Conservation (phyloP, 768 basidiomycete species). For the Cystoderma amianthinum region DNA sequence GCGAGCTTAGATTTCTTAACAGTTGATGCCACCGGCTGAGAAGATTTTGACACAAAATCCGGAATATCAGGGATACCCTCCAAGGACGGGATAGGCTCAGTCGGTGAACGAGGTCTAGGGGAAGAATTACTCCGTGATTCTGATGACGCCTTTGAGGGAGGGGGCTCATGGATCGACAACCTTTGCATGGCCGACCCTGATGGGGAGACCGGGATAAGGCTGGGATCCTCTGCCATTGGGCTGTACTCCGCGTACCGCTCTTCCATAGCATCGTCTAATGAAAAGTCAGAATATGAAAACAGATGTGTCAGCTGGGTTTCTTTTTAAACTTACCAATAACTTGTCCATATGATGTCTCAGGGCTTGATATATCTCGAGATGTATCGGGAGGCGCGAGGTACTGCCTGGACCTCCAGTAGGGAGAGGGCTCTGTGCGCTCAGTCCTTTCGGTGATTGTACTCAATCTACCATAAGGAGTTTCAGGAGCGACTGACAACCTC, state of each 20-base stretch:
- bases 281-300: too few species aligned
- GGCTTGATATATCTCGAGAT: slow-evolving; percentile 30
- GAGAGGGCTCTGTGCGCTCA: slow-evolving; percentile 55
- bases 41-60: slow-evolving; percentile 43
- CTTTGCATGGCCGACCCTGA: slow-evolving; percentile 59
- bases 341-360: slow-evolving; percentile 58
- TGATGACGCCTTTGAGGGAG: slow-evolving; percentile 45
- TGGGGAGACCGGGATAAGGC: slow-evolving; percentile 37
- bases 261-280: background rate
- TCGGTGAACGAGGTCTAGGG: slow-evolving; percentile 31
- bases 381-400: slow-evolving; percentile 29
- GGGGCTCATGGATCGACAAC: slow-evolving; percentile 50
- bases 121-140: slow-evolving; percentile 29
- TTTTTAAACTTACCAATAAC: slow-evolving; percentile 48
- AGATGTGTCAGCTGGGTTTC: too few species aligned
- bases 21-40: slow-evolving; percentile 15
- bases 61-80: slow-evolving; percentile 52
- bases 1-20: slow-evolving; percentile 63
- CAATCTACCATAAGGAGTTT: slow-evolving; percentile 19
- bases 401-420: slow-evolving; percentile 36
- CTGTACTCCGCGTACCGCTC: slow-evolving; percentile 1
- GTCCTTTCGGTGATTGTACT: slow-evolving; percentile 66
- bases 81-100: slow-evolving; percentile 33
- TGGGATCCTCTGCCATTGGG: slow-evolving; percentile 8
- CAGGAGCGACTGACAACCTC: slow-evolving; percentile 5